These are phyloP conservation scores for Phanerochaete sordida DNA, from an alignment of 768 basidiomycete species.

Conservation along the genomic window DNA sequence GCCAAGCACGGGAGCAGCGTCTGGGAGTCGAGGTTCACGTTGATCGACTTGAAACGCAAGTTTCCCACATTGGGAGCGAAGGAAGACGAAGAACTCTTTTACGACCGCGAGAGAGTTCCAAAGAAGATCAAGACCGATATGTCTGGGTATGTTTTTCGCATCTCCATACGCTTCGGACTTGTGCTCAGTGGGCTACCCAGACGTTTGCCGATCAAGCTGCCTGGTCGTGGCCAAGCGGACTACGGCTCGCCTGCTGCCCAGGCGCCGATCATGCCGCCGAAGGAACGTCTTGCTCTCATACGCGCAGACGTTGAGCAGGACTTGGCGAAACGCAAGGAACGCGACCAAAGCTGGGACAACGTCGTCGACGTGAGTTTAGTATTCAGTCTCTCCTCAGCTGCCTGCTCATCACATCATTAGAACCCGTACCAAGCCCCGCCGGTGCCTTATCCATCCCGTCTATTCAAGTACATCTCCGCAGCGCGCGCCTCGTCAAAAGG, in stretches of 20 bases:
- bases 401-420: slow-evolving; percentile 31
- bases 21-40: slow-evolving; percentile 74
- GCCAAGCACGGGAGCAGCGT: slow-evolving; percentile 55
- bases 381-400: background rate
- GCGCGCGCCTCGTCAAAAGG: slow-evolving; percentile 31
- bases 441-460: slow-evolving; percentile 53
- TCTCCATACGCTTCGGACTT: background rate
- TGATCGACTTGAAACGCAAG: slow-evolving; percentile 80
- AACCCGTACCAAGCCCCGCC: slow-evolving; percentile 68
- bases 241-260: slow-evolving; percentile 37
- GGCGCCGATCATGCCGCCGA: slow-evolving; percentile 57
- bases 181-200: slow-evolving; percentile 18
- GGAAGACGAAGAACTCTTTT: slow-evolving; percentile 67
- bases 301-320: slow-evolving; percentile 60
- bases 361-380: slow-evolving; percentile 62
- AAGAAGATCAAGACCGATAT: slow-evolving; percentile 50
- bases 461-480: slow-evolving; percentile 61
- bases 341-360: slow-evolving; percentile 85
- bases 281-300: slow-evolving; percentile 60
- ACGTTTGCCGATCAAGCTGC: slow-evolving; percentile 52
- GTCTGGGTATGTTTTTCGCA: slow-evolving; percentile 22
- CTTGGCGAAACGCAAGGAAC: slow-evolving; percentile 56
- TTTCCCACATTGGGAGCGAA: slow-evolving; percentile 57
- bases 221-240: slow-evolving; percentile 40
- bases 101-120: slow-evolving; percentile 64